Evolutionary conservation across 306 rosid genomes (phyloP).

Genomic region (cucumber (Cucumis sativus)): DNA sequence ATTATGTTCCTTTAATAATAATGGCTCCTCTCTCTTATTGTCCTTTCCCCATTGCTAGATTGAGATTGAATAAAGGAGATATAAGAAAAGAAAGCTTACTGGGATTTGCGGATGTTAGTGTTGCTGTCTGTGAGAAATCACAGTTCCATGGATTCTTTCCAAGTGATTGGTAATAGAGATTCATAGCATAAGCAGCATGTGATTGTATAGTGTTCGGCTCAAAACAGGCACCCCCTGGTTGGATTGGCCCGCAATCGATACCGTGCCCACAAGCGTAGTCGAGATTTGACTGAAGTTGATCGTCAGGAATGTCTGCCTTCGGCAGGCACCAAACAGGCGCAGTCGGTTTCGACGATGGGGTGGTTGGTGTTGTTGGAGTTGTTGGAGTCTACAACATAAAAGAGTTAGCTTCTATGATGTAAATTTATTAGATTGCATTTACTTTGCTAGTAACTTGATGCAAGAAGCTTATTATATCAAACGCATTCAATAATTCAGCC

Average conservation of each 20-base stretch:
- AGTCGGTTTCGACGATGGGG: constrained; percentile 30
- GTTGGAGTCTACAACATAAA: constrained; percentile 23
- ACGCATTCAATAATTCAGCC: background rate
- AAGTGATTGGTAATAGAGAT: constrained; percentile 57
- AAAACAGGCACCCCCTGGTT: constrained; percentile 70
- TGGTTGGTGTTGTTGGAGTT: constrained; percentile 27
- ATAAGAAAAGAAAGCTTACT: constrained; percentile 34
- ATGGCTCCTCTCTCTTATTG: background rate
- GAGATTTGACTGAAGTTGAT: constrained; percentile 54
- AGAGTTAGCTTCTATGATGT: background rate
- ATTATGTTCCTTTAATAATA: background rate
- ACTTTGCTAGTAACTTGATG: background rate
- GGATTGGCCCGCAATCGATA: constrained; percentile 56
- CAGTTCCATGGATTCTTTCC: constrained; percentile 59
- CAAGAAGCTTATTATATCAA: background rate
- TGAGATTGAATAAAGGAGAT: background rate
- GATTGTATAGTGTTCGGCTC: constrained; percentile 60
- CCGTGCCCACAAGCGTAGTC: constrained; percentile 61
- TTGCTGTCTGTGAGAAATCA: constrained; percentile 82
- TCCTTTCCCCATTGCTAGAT: background rate
- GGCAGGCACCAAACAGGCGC: constrained; percentile 64
- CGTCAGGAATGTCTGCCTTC: constrained; percentile 40
- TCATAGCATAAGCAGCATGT: constrained; percentile 87
- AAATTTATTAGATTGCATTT: background rate
- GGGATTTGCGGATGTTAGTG: constrained; percentile 64